Conservation (phyloP, 2,329 filamentous ascomycete species). For the Mycosphaerella arachidis region DNA sequence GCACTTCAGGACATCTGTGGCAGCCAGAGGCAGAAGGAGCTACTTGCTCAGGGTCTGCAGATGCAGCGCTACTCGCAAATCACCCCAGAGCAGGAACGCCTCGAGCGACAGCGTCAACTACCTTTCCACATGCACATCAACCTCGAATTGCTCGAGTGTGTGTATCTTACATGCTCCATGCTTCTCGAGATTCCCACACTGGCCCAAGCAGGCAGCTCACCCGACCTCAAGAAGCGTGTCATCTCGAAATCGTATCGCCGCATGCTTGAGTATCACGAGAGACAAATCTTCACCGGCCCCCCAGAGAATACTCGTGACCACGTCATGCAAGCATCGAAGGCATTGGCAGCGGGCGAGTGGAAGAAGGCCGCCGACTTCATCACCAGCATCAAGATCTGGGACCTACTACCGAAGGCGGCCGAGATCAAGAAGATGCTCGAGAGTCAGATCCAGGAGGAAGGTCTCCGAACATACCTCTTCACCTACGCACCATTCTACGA, state of each 20-base stretch:
- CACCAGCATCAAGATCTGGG: slow-evolving; percentile 99
- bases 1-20: slow-evolving; percentile 97
- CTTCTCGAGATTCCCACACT: slow-evolving; percentile 95
- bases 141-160: slow-evolving; percentile 93
- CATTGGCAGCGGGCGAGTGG: slow-evolving; percentile 94
- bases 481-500: slow-evolving; percentile 99
- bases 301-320: slow-evolving; percentile 98
- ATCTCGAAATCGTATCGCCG: slow-evolving; percentile 99
- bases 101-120: slow-evolving; percentile 94
- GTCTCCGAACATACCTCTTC: slow-evolving; percentile 96
- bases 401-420: slow-evolving; percentile 86
- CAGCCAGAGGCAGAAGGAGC: slow-evolving; percentile 94
- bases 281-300: slow-evolving; percentile 96
- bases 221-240: slow-evolving; percentile 92
- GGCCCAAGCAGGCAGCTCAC: slow-evolving; percentile 92
- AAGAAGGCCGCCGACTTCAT: slow-evolving; percentile 93
- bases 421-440: slow-evolving; percentile 97
- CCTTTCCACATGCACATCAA: slow-evolving; percentile 99
- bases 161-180: slow-evolving; percentile 99
- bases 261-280: slow-evolving; percentile 98
- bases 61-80: slow-evolving; percentile 96
- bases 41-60: slow-evolving; percentile 95
- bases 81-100: slow-evolving; percentile 92
- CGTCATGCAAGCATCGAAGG: slow-evolving; percentile 98
- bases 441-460: slow-evolving; percentile 97